A percentile compares a stretch with the other conserved stretches of the same genome.
Evolutionary conservation across 139 green algal genomes (phyloP).

Genomic region (Coccomyxa sp.): DNA sequence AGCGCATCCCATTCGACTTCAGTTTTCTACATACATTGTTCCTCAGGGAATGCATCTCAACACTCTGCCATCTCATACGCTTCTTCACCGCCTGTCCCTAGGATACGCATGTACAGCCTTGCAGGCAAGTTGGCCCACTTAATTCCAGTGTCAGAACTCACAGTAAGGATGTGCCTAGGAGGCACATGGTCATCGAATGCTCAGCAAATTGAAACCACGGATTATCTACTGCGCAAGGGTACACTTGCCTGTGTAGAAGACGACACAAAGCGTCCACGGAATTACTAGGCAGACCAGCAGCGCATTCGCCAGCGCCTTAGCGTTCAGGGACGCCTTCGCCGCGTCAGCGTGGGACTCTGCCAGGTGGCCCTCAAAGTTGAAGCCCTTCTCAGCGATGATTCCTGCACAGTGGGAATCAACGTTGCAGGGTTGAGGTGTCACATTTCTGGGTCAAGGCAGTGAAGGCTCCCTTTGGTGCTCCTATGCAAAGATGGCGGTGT

Average conservation of each 20-base stretch:
- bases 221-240: too few species aligned
- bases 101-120: neutral
- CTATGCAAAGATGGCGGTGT: neutral
- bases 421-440: neutral
- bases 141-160: neutral
- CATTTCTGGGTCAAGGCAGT: neutral
- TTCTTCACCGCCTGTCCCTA: neutral
- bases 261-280: conserved; percentile 61
- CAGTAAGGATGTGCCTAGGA: neutral
- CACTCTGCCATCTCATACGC: too few species aligned
- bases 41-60: neutral
- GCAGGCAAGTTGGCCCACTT: neutral
- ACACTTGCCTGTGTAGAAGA: conserved; percentile 43
- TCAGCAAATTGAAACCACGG: neutral
- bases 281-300: conserved; percentile 60
- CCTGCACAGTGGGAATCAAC: conserved; percentile 24
- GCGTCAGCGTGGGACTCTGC: neutral
- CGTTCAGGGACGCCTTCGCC: conserved; percentile 19
- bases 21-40: too few species aligned
- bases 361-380: conserved; percentile 54
- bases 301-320: conserved; percentile 43
- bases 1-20: neutral
- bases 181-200: neutral
- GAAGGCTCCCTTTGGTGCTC: neutral
- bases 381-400: conserved; percentile 54